Base-by-base conservation (phyloP, 2,329 filamentous ascomycete genomes). In the Chrysosporium keratinophilum region DNA sequence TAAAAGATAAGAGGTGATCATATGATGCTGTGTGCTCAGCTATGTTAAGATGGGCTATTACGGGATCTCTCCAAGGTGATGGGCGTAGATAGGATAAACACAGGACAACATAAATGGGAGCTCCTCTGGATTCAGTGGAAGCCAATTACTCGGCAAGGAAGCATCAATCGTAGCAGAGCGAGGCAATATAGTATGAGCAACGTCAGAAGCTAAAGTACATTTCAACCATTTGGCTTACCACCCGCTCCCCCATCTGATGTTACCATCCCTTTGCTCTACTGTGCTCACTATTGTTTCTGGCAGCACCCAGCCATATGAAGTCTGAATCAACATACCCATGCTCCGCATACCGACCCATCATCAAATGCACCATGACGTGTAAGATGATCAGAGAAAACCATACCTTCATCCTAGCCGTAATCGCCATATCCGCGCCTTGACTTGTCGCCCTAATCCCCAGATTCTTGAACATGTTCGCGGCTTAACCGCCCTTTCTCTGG, bases 401-500 rank as follows among this genome's bases (percentile, higher is more conserved):
- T 17, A 17, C 35, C 19, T 31, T 17, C 14, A 15, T 40, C 33
- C 9, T 31, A 40, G 5, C 35, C 19, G 39, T 49, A 15, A 19
- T 20, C 12, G 34, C 46, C 19, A 15, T 46, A 35, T 34, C 14
- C 31, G n/a, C 34, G 11, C 28, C 31, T 46, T 37, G 5, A 23
- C 15, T 19, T 17, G 11, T 10, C 23, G 33, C 17, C 9, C 40
- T 28, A 23, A 6, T 9, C 42, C 2, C 3, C 7, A 28, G 15
- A 23, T 23, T 15, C 37, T 34, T 20, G n/a, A 17, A 40, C 28
- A 12, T 17, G n/a, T 19, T 37, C 23, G 7, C 3, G 3, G 23
- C 3, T 52, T 49, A 57, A 17, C 55, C 55, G 10, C 55, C 55
- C 45, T 57, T 57, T 39, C 55, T 49, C 49, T 54, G 55, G 3